phyloP scores from a whole-genome alignment of 2,329 filamentous ascomycete genomes.

The Amauroascus verrucosus region DNA sequence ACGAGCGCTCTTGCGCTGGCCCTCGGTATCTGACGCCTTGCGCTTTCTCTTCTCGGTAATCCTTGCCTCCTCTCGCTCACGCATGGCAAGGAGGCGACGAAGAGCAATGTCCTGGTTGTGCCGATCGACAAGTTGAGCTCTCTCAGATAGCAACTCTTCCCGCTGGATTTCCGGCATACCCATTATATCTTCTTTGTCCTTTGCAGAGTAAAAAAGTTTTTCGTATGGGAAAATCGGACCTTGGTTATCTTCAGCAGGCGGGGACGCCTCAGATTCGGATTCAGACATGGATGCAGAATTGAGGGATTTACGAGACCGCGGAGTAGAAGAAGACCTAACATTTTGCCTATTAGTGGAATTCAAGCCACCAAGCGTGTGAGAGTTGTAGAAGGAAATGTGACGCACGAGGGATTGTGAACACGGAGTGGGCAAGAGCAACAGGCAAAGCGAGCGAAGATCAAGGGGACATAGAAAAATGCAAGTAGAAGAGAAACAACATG shows the following conservation, averaged over 20 bases:
- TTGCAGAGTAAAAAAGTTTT: slow-evolving; percentile 64
- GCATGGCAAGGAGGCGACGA: slow-evolving; percentile 61
- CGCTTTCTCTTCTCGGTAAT: slow-evolving; percentile 50
- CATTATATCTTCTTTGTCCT: slow-evolving; percentile 71
- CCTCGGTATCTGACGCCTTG: slow-evolving; percentile 66
- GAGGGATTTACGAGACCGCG: slow-evolving; percentile 58
- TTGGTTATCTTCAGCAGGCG: slow-evolving; percentile 35
- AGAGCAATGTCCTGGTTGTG: slow-evolving; percentile 73
- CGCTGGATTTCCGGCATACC: slow-evolving; percentile 80
- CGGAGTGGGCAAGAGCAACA: not conserved
- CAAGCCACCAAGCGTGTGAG: not conserved
- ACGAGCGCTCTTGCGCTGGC: slow-evolving; percentile 61
- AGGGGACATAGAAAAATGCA: slow-evolving; percentile 1
- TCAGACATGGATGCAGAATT: slow-evolving; percentile 84
- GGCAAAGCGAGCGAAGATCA: slow-evolving; percentile 1
- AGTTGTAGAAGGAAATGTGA: not conserved
- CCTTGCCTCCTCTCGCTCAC: slow-evolving; percentile 52
- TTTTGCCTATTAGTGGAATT: slow-evolving; percentile 11
- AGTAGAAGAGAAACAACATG: slow-evolving; percentile 7
- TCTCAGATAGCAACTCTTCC: slow-evolving; percentile 80
- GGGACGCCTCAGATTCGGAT: slow-evolving; percentile 59
- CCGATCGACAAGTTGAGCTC: slow-evolving; percentile 69
- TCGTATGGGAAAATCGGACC: slow-evolving; percentile 67
- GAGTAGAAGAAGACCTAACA: slow-evolving; percentile 56
- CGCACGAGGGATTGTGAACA: not conserved